Evolutionary conservation across 2,329 filamentous ascomycete species (phyloP), one percentile per base, ranked within the genome.

Genomic region (Tricladium varicosporioides): DNA sequence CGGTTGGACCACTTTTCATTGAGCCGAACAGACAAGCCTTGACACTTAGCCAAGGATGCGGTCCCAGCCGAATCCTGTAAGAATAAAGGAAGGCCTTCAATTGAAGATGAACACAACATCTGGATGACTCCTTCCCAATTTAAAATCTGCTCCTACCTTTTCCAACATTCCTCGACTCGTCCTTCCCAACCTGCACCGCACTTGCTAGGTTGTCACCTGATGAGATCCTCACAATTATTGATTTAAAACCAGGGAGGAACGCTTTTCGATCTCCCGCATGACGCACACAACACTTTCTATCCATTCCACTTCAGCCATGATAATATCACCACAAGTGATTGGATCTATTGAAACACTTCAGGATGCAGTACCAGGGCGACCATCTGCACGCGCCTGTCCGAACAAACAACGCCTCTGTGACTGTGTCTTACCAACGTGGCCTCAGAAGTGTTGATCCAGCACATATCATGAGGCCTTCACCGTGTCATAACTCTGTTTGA

Each of bases 401-500:
- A 33, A 27, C 51, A 47, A 36, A 44, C 49, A 44, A 31, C n/a
- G 15, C 5, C 27, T 15, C 49, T 18, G 49, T 44, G 40, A 36
- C 49, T 44, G n/a, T 44, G 8, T 40, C 36, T 44, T 36, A 51
- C 36, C 49, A 51, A 44, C 36, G 49, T 51, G 49, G 49, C 36
- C 48, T 14, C 16, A 19, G 49, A 36, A 36, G 19, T 31, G 11
- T 49, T 36, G 33, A 36, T 22, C 16, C 36, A 43, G 36, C 36
- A 16, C 36, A n/a, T 15, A 43, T 19, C 5, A 40, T 14, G 48
- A 36, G 22, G 36, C 18, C 31, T 32, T 40, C 49, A 51, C 18
- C 49, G 36, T 15, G 33, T 42, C 48, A 51, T 40, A 27, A 4
- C 22, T 27, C 22, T 27, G 22, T 27, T 27, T 7, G 36, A n/a